These are phyloP conservation scores for Rhodotorula sp. DNA, from an alignment of 1,284 basidiomycete species.

Conservation along the genomic window DNA sequence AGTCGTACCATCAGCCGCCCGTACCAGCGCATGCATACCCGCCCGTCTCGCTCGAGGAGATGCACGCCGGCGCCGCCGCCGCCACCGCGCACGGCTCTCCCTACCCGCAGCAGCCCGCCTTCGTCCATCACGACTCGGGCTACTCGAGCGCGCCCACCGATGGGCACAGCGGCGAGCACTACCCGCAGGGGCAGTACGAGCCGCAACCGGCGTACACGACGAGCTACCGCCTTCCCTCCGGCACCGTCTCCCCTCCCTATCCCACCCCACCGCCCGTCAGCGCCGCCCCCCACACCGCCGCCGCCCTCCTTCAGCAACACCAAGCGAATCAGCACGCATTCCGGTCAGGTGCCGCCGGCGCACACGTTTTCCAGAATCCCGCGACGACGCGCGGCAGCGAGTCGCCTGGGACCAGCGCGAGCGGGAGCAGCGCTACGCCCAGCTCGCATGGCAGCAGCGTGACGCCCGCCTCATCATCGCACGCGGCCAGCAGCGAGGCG, in stretches of 20 bases:
- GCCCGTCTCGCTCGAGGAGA: background rate
- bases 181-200: background rate
- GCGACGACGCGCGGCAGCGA: background rate
- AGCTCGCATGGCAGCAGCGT: background rate
- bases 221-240: background rate
- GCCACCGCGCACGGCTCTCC: background rate
- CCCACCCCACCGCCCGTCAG: background rate
- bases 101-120: background rate
- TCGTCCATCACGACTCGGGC: background rate
- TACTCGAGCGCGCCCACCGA: background rate
- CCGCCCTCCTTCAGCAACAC: conserved; percentile 26
- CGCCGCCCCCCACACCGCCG: background rate
- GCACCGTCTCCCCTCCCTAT: background rate
- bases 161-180: background rate
- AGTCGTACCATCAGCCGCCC: background rate
- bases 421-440: background rate
- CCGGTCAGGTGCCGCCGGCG: background rate
- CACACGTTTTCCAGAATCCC: background rate
- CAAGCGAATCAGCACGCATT: conserved; percentile 33
- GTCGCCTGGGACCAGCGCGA: background rate
- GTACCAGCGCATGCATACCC: background rate
- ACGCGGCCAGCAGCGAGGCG: background rate
- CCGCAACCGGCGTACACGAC: background rate
- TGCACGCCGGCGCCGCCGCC: background rate
- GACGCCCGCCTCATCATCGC: background rate